Percentiles rank a stretch among this genome's conserved stretches.
phyloP scores from a whole-genome alignment of 1,139 yeast species.

The Saccharomyces hybrid region DNA sequence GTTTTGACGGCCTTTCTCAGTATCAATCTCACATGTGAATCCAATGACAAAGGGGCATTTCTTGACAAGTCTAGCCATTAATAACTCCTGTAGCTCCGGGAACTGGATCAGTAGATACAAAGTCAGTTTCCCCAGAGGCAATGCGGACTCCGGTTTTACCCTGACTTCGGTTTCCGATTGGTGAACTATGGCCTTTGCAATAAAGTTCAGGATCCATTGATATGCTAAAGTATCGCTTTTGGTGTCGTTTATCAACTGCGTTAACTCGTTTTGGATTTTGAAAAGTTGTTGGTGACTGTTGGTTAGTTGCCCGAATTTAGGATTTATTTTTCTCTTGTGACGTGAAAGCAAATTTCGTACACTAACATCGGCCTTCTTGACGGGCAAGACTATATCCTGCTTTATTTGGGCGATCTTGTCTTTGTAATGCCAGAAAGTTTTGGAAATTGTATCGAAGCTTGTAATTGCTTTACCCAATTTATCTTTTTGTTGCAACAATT shows the following conservation, averaged over 20 bases:
- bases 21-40: conserved; percentile 60
- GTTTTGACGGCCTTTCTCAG: conserved; percentile 70
- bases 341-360: conserved; percentile 36
- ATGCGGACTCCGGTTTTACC: conserved; percentile 68
- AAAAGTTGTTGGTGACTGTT: conserved; percentile 55
- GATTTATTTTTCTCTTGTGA: conserved; percentile 68
- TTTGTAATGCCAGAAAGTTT: conserved; percentile 46
- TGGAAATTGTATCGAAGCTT: conserved; percentile 8
- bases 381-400: conserved; percentile 43
- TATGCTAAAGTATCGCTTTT: conserved; percentile 44
- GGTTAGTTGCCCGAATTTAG: conserved; percentile 86
- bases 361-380: conserved; percentile 40
- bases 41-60: conserved; percentile 90
- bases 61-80: conserved; percentile 77
- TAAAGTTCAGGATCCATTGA: conserved; percentile 69
- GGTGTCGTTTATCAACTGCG: conserved; percentile 42
- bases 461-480: conserved; percentile 9
- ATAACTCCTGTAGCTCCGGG: conserved; percentile 58
- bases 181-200: conserved; percentile 75
- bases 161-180: conserved; percentile 92
- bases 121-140: conserved; percentile 70
- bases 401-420: conserved; percentile 55
- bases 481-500: conserved; percentile 4
- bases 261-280: conserved; percentile 45
- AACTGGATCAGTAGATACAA: conserved; percentile 46